Conservation (phyloP, 345 rosid genomes). For the Sisymbrium altissimum region DNA sequence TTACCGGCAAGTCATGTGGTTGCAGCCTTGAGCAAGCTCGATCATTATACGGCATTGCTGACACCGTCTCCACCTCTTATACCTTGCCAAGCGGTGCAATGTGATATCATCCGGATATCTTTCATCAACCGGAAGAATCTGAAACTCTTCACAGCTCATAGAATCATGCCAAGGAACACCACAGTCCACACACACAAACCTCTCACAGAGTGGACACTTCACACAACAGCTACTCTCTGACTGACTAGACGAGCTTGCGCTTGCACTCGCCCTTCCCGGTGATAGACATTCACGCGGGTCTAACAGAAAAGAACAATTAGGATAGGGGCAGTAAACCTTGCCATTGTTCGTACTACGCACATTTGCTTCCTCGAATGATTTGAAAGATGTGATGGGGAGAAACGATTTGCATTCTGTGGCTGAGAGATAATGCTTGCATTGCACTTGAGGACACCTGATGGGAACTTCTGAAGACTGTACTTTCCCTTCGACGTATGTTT, state of each 20-base stretch:
- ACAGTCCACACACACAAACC: slow-evolving; percentile 83
- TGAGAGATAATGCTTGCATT: slow-evolving; percentile 75
- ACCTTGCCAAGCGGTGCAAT: slow-evolving; percentile 75
- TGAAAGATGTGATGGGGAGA: slow-evolving; percentile 63
- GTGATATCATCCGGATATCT: slow-evolving; percentile 81
- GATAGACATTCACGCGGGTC: slow-evolving; percentile 69
- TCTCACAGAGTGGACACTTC: slow-evolving; percentile 87
- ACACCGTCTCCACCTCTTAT: slow-evolving; percentile 91
- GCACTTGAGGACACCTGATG: slow-evolving; percentile 80
- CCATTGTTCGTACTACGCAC: slow-evolving; percentile 41
- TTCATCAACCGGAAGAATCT: slow-evolving; percentile 77
- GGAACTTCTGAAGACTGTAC: slow-evolving; percentile 75
- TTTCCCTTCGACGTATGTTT: slow-evolving; percentile 79
- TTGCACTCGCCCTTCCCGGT: slow-evolving; percentile 48
- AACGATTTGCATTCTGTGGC: slow-evolving; percentile 59
- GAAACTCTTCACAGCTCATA: slow-evolving; percentile 83
- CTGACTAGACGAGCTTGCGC: slow-evolving; percentile 71
- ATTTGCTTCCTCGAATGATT: slow-evolving; percentile 65
- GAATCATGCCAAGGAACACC: slow-evolving; percentile 95
- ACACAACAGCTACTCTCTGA: slow-evolving; percentile 59
- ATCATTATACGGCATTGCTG: slow-evolving; percentile 91
- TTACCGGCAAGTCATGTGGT: slow-evolving; percentile 97
- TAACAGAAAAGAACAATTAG: slow-evolving; percentile 73
- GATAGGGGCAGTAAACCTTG: slow-evolving; percentile 83
- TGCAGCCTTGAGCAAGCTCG: slow-evolving; percentile 89